Conservation (phyloP, 176 grass and related monocot genomes). For the Alopecurus myosuroides region DNA sequence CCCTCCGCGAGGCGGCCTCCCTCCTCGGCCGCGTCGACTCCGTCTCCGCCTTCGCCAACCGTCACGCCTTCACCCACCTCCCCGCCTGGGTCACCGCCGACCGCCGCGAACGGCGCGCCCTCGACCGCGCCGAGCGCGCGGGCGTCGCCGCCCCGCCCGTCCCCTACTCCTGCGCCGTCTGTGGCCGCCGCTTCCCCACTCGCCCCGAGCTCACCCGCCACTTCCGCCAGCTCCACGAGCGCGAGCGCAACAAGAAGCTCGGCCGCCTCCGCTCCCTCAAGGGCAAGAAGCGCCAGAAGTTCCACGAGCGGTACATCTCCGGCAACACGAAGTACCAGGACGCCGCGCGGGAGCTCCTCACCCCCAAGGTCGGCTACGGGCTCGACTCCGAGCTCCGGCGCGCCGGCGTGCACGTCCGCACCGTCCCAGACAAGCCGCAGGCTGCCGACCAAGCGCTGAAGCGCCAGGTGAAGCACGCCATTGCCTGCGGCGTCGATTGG, state of each 20-base stretch:
- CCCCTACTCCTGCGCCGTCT: conserved; percentile 73
- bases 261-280: conserved; percentile 78
- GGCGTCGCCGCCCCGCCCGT: conserved; percentile 38
- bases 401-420: conserved; percentile 76
- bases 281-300: conserved; percentile 91
- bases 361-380: conserved; percentile 70
- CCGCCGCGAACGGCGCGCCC: conserved; percentile 53
- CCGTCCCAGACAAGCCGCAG: conserved; percentile 79
- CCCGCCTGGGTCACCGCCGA: conserved; percentile 63
- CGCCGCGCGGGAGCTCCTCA: conserved; percentile 64
- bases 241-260: conserved; percentile 95
- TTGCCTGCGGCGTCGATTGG: conserved; percentile 80
- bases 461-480: conserved; percentile 60
- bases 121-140: conserved; percentile 69
- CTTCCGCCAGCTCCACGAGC: conserved; percentile 91
- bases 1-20: conserved; percentile 51
- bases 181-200: conserved; percentile 84
- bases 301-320: conserved; percentile 65
- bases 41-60: conserved; percentile 85
- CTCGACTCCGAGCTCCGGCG: conserved; percentile 82
- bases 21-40: conserved; percentile 75
- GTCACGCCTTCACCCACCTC: conserved; percentile 82
- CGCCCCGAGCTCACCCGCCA: conserved; percentile 78
- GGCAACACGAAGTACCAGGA: conserved; percentile 86
- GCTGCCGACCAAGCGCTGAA: conserved; percentile 89